These are phyloP conservation scores for Erodium maritimum DNA, from an alignment of 345 rosid species.

Conservation along the genomic window DNA sequence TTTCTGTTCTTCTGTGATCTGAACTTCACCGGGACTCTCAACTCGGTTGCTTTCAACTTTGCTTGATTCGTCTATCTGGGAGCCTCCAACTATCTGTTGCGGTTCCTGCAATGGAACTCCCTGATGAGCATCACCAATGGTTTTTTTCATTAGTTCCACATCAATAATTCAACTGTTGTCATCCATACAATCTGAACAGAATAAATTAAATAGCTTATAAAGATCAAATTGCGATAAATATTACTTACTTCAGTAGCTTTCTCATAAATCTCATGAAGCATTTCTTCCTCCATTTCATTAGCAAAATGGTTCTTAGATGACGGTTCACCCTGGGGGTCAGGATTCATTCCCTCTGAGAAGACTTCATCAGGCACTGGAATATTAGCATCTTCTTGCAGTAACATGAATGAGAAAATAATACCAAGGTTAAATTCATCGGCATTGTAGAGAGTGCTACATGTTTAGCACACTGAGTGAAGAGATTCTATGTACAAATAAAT, in stretches of 20 bases:
- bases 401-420: too few species aligned
- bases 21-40: constrained; percentile 16
- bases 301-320: constrained; percentile 13
- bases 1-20: constrained; percentile 54
- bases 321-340: constrained; percentile 21
- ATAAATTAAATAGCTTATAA: too few species aligned
- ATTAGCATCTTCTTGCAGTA: too few species aligned
- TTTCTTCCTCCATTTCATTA: constrained; percentile 29
- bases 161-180: too few species aligned
- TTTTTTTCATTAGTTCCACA: too few species aligned
- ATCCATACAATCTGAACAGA: too few species aligned
- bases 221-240: neutral
- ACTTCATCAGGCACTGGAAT: too few species aligned
- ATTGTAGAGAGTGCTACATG: neutral
- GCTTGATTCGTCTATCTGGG: constrained; percentile 7
- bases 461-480: neutral
- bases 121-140: too few species aligned
- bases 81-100: neutral
- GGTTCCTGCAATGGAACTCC: too few species aligned
- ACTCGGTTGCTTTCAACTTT: constrained; percentile 12
- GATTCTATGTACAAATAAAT: neutral
- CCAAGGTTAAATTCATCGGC: too few species aligned
- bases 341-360: constrained; percentile 17
- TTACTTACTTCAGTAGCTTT: constrained; percentile 32
- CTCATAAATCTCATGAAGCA: constrained; percentile 45